Evolutionary conservation across 2,329 filamentous ascomycete species (phyloP), one percentile per base, ranked within the genome.

Genomic region (Dothideomycetes sp.): DNA sequence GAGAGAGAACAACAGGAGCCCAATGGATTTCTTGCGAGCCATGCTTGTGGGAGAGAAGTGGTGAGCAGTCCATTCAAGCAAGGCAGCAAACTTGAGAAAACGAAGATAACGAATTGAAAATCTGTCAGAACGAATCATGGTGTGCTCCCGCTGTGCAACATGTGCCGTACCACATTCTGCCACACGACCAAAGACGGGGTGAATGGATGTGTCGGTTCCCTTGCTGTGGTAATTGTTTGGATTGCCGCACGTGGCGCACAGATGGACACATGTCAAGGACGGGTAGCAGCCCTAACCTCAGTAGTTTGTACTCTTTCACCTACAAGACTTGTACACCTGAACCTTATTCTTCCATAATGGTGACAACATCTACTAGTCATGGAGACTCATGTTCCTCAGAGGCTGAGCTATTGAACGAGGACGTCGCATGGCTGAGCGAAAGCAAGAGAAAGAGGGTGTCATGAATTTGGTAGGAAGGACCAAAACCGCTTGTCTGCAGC

Each of bases 31-130:
- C 3, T 19, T 40, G 19, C 32, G 20, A 10, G 22, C 22, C 17
- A 15, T 40, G 20, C n/a, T 40, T 19, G 23, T 25, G 9, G 37
- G 29, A 25, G 28, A 22, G 4, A 27, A 40, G 9, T 40, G 37
- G 37, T 40, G 29, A 11, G 12, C 15, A 2, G 27, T 29, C 5
- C 19, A 40, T 29, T 10, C 19, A 40, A 17, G 37, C 37, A 33
- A 40, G 37, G 37, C 25, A 31, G 6, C 13, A 16, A 31, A n/a
- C n/a, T n/a, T 18, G 29, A 29, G 15, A 11, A n/a, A 17, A 24
- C 31, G 36, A 32, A n/a, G 37, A 40, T 40, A 27, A 39, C 10
- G 35, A 31, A 31, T 31, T n/a, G n/a, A n/a, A n/a, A n/a, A n/a
- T n/a, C n/a, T n/a, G n/a, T n/a, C n/a, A n/a, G 27, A 39, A 39